Conservation (phyloP, 2,329 filamentous ascomycete genomes). For the Xylariaceae sp. region DNA sequence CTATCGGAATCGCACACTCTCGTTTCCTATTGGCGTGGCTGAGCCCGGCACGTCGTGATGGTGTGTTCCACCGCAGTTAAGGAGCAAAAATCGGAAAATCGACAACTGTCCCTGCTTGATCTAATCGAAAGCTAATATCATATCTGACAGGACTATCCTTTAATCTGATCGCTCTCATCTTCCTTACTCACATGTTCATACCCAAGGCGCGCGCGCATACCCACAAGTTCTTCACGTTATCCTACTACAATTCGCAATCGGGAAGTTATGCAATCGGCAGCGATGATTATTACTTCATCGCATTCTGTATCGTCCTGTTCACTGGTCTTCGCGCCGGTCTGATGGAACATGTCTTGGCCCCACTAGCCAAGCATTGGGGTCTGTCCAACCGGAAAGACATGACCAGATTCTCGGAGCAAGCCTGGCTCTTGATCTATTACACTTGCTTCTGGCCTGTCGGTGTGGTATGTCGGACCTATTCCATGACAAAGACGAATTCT, state of each 20-base stretch:
- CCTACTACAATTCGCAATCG: conserved; percentile 71
- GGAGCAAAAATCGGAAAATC: not conserved
- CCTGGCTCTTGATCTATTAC: conserved; percentile 86
- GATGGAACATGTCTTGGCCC: conserved; percentile 85
- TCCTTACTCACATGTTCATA: conserved; percentile 78
- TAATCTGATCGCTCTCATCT: conserved; percentile 79
- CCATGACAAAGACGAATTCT: not conserved
- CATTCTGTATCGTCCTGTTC: conserved; percentile 78
- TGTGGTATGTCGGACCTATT: conserved; percentile 57
- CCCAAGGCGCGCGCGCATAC: conserved; percentile 76
- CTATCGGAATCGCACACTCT: too few relatives aligned
- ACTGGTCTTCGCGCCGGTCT: conserved; percentile 78
- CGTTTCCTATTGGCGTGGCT: not conserved
- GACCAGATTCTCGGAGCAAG: conserved; percentile 89
- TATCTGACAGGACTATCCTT: conserved; percentile 67
- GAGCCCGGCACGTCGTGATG: not conserved
- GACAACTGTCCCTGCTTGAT: conserved; percentile 2
- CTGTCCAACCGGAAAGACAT: conserved; percentile 73
- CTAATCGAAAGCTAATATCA: conserved; percentile 15
- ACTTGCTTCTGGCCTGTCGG: conserved; percentile 77
- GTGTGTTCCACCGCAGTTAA: conserved; percentile 17
- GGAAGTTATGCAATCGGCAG: conserved; percentile 72
- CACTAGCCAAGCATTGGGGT: conserved; percentile 69
- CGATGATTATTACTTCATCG: conserved; percentile 76
- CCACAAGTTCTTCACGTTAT: conserved; percentile 83